Evolutionary conservation across 345 rosid species (phyloP), one percentile per base, ranked within the genome.

Genomic region (Populus ilicifolia): DNA sequence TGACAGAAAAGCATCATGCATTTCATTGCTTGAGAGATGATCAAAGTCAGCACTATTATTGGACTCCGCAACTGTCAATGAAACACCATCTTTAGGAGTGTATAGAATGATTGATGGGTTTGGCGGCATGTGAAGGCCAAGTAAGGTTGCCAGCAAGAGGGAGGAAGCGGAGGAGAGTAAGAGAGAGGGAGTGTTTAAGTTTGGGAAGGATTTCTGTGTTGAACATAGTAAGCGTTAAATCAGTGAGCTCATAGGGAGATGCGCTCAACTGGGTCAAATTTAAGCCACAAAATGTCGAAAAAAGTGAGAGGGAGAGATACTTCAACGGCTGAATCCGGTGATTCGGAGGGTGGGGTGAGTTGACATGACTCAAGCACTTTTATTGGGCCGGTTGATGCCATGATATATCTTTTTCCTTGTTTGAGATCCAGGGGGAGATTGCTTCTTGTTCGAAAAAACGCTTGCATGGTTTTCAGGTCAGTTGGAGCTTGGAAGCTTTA

Each of bases 261-360:
- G 13, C 70, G 62, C n/a, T 80, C 80, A 13, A 66, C 74, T 2
- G 77, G 76, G 20, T 54, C 27, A 29, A 43, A 44, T 41, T 67
- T 80, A 50, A 72, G 41, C 77, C 77, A 80, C 1, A 76, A 17
- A 2, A 69, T 1, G 73, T 80, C 83, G 16, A 61, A 65, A 36
- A 54, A 76, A 13, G 83, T 80, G 41, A 80, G 79, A 8, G 80
- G 77, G 16, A 76, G 73, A 48, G 70, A 27, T 11, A 65, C 62
- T 16, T 71, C 61, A 46, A 66, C 18, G 54, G 62, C 13, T 7
- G 81, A 73, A 20, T 72, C 18, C 18, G 76, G 64, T 5, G 78
- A 70, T n/a, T 46, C 17, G 2, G 14, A 4, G 5, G 79, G 5
- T 2, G 76, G 69, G 16, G 73, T 29, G 25, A 80, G 33, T 23